Conservation (phyloP, 163 green algal genomes). For the Picocystis sp. region DNA sequence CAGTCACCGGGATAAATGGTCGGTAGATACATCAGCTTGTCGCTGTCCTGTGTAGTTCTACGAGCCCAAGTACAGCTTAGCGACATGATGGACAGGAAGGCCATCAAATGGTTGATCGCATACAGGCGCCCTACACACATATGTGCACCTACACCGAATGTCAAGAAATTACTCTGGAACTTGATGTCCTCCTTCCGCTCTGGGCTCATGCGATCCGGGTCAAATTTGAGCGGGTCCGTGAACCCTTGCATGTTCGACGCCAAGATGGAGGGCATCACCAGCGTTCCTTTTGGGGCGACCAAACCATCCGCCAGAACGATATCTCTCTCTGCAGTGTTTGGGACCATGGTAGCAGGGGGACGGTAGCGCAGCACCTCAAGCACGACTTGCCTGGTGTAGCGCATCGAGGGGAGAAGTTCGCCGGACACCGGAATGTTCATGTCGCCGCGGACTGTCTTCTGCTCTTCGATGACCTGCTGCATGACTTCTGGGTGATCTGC, state of each 20-base stretch:
- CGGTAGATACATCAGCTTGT: constrained; percentile 61
- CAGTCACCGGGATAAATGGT: constrained; percentile 66
- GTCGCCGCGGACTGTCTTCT: constrained; percentile 34
- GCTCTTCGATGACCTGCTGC: constrained; percentile 47
- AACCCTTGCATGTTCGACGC: constrained; percentile 47
- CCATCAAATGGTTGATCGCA: constrained; percentile 53
- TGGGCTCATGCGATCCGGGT: constrained; percentile 65
- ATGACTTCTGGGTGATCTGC: constrained; percentile 63
- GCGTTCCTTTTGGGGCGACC: constrained; percentile 48
- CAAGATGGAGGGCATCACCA: constrained; percentile 62
- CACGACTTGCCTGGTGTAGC: constrained; percentile 57
- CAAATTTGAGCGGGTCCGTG: constrained; percentile 48
- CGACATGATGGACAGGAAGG: constrained; percentile 49
- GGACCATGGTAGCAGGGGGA: constrained; percentile 72
- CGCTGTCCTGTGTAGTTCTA: constrained; percentile 15
- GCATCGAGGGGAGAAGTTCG: constrained; percentile 51
- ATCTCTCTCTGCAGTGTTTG: constrained; percentile 44
- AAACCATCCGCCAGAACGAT: constrained; percentile 59
- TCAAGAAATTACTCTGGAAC: constrained; percentile 54
- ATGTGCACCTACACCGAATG: constrained; percentile 69
- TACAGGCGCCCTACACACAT: constrained; percentile 78
- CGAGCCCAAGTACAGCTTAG: neutral
- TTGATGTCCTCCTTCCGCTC: constrained; percentile 65
- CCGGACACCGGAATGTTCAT: constrained; percentile 34
- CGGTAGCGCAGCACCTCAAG: constrained; percentile 73